A percentile compares a stretch with the other conserved stretches of the same genome.
These are phyloP conservation scores for Tagetes erecta DNA, from an alignment of 129 eudicot species.

Conservation along the genomic window DNA sequence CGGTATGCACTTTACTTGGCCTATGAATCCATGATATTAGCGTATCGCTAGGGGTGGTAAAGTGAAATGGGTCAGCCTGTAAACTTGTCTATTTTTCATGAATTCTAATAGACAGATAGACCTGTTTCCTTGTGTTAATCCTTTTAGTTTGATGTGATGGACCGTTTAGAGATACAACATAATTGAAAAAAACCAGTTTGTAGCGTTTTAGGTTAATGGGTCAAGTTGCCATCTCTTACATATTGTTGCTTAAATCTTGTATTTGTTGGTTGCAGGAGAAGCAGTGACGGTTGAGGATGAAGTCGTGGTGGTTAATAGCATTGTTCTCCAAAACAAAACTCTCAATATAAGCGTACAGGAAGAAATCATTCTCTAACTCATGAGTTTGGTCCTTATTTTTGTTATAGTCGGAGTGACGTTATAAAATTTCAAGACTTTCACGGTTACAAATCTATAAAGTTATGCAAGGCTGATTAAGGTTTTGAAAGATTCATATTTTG, in stretches of 20 bases:
- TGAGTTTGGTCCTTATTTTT: slow-evolving; percentile 6
- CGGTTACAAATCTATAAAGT: neutral
- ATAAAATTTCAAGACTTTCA: slow-evolving; percentile 5
- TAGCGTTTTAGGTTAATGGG: slow-evolving; percentile 1
- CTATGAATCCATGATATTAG: neutral
- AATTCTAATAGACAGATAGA: neutral
- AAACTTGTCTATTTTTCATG: neutral
- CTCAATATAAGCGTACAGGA: slow-evolving; percentile 92
- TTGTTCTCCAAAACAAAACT: slow-evolving; percentile 81
- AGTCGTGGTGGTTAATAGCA: slow-evolving; percentile 85
- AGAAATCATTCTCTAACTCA: slow-evolving; percentile 57
- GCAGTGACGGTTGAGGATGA: slow-evolving; percentile 93
- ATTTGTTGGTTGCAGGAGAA: slow-evolving; percentile 59
- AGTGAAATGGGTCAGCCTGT: neutral
- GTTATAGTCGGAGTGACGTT: neutral
- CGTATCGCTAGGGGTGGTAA: neutral
- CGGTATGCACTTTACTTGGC: slow-evolving; percentile 45
- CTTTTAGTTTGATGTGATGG: neutral
- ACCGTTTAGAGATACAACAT: neutral
- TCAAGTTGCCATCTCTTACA: neutral
- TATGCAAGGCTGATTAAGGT: neutral
- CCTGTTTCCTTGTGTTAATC: neutral
- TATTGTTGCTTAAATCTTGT: neutral
- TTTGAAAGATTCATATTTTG: neutral
- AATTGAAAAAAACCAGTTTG: neutral